Percentiles rank a stretch among this genome's conserved stretches.
phyloP scores from a whole-genome alignment of 1,284 basidiomycete species.

The Wolfiporia cocos region DNA sequence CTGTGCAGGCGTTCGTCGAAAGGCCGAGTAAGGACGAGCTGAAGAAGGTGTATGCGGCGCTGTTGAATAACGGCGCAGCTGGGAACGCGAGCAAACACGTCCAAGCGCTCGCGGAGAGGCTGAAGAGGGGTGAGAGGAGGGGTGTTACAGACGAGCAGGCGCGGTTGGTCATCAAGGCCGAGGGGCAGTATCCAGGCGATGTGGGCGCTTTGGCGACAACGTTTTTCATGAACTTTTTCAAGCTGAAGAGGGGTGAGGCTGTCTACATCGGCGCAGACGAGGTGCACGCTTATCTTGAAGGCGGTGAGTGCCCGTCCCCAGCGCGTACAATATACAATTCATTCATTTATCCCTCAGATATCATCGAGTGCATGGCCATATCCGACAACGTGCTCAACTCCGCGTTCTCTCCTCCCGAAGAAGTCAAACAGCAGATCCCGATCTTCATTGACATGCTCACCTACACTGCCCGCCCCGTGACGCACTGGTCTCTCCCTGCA shows the following conservation, averaged over 20 bases:
- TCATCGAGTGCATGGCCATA: constrained; percentile 96
- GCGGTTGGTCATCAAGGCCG: constrained; percentile 66
- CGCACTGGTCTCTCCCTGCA: constrained; percentile 65
- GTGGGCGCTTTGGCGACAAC: constrained; percentile 83
- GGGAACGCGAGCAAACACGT: constrained; percentile 12
- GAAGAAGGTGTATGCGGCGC: constrained; percentile 62
- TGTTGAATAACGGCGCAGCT: constrained; percentile 51
- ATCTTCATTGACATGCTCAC: constrained; percentile 87
- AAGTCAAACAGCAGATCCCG: constrained; percentile 82
- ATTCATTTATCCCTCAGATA: constrained; percentile 47
- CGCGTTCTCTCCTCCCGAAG: constrained; percentile 72
- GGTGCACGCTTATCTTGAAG: constrained; percentile 92
- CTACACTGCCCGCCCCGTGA: constrained; percentile 67
- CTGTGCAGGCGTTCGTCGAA: constrained; percentile 6
- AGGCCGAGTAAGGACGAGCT: constrained; percentile 43
- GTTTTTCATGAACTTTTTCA: constrained; percentile 85
- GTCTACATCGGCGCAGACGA: constrained; percentile 94
- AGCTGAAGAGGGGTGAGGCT: constrained; percentile 77
- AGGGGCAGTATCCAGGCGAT: constrained; percentile 84
- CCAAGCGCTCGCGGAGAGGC: constrained; percentile 11
- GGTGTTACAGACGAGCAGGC: constrained; percentile 29
- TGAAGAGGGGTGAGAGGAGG: constrained; percentile 7
- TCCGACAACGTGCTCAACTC: constrained; percentile 98
- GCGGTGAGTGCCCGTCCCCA: constrained; percentile 60
- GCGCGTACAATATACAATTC: no score